These are phyloP conservation scores for Periconia sp. DNA, from an alignment of 2,329 filamentous ascomycete genomes.

Conservation along the genomic window DNA sequence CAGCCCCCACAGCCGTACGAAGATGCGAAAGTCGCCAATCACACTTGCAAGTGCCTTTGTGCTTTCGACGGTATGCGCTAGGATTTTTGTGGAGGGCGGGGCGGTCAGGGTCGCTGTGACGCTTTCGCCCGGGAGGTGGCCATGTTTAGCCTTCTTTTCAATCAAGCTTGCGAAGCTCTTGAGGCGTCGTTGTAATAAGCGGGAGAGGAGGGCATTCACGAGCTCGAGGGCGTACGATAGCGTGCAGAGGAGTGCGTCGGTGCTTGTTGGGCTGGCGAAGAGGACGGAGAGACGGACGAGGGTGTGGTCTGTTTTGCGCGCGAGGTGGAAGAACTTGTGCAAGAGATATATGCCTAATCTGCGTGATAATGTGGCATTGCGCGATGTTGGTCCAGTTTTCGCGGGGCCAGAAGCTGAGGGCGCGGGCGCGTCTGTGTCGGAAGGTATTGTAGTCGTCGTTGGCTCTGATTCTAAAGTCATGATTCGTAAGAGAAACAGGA, in stretches of 20 bases:
- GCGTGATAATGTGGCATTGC: neutral
- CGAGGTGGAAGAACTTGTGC: conserved; percentile 23
- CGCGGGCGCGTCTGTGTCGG: conserved; percentile 15
- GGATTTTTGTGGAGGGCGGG: conserved; percentile 35
- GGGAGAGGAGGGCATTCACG: conserved; percentile 46
- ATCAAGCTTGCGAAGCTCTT: conserved; percentile 43
- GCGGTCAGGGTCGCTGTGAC: conserved; percentile 47
- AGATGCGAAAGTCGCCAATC: conserved; percentile 73
- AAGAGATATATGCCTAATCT: conserved; percentile 16
- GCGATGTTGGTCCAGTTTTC: too few species aligned
- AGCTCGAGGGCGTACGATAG: conserved; percentile 52
- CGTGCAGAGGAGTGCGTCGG: conserved; percentile 51
- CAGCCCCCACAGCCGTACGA: conserved; percentile 77
- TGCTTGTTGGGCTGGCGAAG: conserved; percentile 48
- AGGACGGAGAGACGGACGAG: conserved; percentile 43
- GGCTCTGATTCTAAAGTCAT: conserved; percentile 22
- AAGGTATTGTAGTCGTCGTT: conserved; percentile 28
- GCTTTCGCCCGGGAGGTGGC: conserved; percentile 51
- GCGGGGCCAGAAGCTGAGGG: too few species aligned
- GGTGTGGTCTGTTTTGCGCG: conserved; percentile 35
- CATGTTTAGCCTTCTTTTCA: conserved; percentile 43
- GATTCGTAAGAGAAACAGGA: neutral
- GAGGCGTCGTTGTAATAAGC: conserved; percentile 44
- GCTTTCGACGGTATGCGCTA: conserved; percentile 38
- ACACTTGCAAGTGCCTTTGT: conserved; percentile 64